Conservation (phyloP, 2,329 filamentous ascomycete genomes). For the Venturia oleaginea region DNA sequence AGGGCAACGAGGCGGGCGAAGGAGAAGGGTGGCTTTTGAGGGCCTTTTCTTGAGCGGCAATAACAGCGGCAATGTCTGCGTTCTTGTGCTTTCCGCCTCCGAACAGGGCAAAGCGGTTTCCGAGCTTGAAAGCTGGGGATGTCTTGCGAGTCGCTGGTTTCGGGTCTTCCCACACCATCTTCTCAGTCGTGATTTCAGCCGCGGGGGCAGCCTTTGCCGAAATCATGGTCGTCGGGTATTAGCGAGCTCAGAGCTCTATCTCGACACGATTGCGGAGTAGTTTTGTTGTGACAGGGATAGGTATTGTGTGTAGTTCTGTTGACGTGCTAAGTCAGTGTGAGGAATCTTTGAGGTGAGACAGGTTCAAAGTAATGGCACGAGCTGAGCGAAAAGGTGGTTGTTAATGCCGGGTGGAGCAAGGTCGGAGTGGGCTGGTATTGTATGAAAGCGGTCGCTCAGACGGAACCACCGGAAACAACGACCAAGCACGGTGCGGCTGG, state of each 20-base stretch:
- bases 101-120: slow-evolving; percentile 11
- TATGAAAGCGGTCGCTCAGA: not conserved
- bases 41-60: slow-evolving; percentile 10
- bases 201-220: slow-evolving; percentile 11
- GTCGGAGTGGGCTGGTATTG: not conserved
- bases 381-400: not conserved
- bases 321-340: not conserved
- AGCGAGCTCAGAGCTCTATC: not conserved
- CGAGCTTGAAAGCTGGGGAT: slow-evolving; percentile 6
- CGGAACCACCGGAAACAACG: not conserved
- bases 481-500: not conserved
- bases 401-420: not conserved
- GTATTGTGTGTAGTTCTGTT: not conserved
- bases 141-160: not conserved
- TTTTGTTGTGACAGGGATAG: not conserved
- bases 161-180: slow-evolving; percentile 2
- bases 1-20: slow-evolving; percentile 60
- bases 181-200: slow-evolving; percentile 10
- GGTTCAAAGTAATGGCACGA: not conserved
- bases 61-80: slow-evolving; percentile 10
- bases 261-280: not conserved
- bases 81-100: not conserved
- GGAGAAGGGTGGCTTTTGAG: slow-evolving; percentile 9
- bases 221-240: not conserved
- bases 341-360: not conserved